Base-by-base conservation (phyloP, 2,329 filamentous ascomycete species). In the Aurifilum marmelostoma region DNA sequence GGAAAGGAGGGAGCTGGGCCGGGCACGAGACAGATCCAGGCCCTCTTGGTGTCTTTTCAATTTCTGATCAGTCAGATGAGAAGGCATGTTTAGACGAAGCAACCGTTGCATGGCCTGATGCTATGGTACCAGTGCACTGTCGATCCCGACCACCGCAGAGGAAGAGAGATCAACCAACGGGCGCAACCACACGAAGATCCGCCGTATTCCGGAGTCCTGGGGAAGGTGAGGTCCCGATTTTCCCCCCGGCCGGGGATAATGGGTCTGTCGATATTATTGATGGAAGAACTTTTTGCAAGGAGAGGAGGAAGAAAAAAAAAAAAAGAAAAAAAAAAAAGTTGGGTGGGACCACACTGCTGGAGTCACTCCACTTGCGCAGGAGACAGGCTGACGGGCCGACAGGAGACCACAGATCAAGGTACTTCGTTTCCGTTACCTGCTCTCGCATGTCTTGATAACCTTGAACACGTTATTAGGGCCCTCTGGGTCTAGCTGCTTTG, bases 311-410 rank as follows among this genome's bases (percentile, higher is more conserved):
- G n/a, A n/a, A n/a, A n/a, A n/a, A n/a, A n/a, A n/a, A n/a, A n/a
- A n/a, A n/a, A n/a, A n/a, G n/a, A n/a, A n/a, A n/a, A 37, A 37
- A 4, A 37, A 41, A 47, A 47, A 47, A n/a, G 18, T n/a, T 34
- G 3, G 27, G 54, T 65, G 63, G 63, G 27, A 39, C 63, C 63
- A 65, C 21, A 47, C 43, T 47, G 7, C 52, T 69, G 66, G 69
- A 69, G 66, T 71, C 69, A 71, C 69, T 68, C 69, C 69, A 71
- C 69, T 54, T 56, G 43, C 54, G 63, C 54, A 21, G 34, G 21
- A 24, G 34, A 65, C 63, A 43, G 59, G 2, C 52, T 65, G 52
- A 39, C 50, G 24, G n/a, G 34, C 59, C 34, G 34, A 47, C 34
- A 65, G 27, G 37, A 27, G 21, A 65, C 52, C 27, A 39, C 47